phyloP scores from a whole-genome alignment of 208 protist genomes.

The Endotrypanum monterogeii region DNA sequence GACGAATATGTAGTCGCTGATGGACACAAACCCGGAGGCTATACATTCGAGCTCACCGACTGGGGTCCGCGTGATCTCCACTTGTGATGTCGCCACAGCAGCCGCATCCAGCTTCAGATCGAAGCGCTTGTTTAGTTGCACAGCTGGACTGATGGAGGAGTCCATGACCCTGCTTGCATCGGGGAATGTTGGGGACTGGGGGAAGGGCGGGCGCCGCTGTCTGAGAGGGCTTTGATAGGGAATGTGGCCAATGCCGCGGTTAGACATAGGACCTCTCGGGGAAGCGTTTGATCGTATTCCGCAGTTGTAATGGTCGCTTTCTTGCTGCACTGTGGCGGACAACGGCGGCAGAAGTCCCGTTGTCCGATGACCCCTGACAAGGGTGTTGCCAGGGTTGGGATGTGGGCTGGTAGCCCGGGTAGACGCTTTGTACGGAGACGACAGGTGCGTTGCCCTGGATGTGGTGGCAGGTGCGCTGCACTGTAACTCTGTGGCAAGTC shows the following conservation, averaged over 20 bases:
- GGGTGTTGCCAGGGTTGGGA: neutral
- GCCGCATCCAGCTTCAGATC: neutral
- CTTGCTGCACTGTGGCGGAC: too few species aligned
- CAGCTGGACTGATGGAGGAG: neutral
- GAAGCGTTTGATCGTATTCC: too few species aligned
- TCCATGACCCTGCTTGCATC: neutral
- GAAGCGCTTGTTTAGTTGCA: neutral
- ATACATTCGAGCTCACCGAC: constrained; percentile 44
- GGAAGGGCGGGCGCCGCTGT: neutral
- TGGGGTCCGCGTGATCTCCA: neutral
- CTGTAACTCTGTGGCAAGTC: neutral
- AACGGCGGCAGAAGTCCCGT: neutral
- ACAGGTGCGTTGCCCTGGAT: neutral
- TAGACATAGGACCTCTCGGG: too few species aligned
- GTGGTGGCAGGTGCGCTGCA: neutral
- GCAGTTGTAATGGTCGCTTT: too few species aligned
- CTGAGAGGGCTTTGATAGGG: neutral
- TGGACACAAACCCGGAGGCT: constrained; percentile 36
- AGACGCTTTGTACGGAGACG: neutral
- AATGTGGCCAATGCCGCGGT: neutral
- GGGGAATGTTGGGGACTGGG: neutral
- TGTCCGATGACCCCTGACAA: neutral
- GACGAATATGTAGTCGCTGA: constrained; percentile 24
- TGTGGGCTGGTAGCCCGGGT: neutral
- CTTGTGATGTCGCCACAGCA: neutral